These are phyloP conservation scores for Globisporangium barbulae DNA, from an alignment of 352 stramenopile species.

Conservation along the genomic window DNA sequence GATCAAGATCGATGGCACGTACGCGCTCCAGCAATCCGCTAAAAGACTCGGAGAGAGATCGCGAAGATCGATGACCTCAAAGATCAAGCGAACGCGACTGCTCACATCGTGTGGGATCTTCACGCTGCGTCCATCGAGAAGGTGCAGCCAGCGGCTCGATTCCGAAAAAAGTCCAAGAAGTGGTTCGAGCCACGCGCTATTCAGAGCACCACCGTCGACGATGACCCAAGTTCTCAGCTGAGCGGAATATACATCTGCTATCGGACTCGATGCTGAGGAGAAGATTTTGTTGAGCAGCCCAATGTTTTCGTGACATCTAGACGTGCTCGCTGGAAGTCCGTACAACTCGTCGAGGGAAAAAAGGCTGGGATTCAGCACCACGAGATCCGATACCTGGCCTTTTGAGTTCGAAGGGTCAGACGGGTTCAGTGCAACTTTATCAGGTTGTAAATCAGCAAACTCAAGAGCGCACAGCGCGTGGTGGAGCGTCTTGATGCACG, in stretches of 20 bases:
- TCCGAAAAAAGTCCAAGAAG: conserved; percentile 16
- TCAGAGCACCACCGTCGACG: conserved; percentile 23
- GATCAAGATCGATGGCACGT: background rate
- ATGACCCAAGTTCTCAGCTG: conserved; percentile 26
- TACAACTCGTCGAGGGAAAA: conserved; percentile 35
- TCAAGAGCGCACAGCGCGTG: conserved; percentile 46
- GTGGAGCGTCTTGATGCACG: conserved; percentile 45
- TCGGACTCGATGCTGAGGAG: background rate
- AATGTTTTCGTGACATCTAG: background rate
- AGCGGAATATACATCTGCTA: background rate
- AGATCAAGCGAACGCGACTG: conserved; percentile 16
- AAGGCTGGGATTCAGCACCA: conserved; percentile 30
- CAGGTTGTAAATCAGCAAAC: conserved; percentile 15
- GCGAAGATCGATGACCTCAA: conserved; percentile 11
- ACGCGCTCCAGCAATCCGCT: conserved; percentile 14
- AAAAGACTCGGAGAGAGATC: conserved; percentile 13
- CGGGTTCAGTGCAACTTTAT: background rate
- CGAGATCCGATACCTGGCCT: conserved; percentile 18
- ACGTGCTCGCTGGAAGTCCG: conserved; percentile 6
- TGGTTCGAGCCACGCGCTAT: conserved; percentile 25
- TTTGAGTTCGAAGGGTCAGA: background rate
- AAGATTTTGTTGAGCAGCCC: conserved; percentile 11
- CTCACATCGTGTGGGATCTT: background rate
- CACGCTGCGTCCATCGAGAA: conserved; percentile 2
- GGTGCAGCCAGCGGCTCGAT: background rate